A percentile compares a stretch with the other conserved stretches of the same genome.
Conservation (phyloP, 768 basidiomycete species). For the Myochromella boudieri region DNA sequence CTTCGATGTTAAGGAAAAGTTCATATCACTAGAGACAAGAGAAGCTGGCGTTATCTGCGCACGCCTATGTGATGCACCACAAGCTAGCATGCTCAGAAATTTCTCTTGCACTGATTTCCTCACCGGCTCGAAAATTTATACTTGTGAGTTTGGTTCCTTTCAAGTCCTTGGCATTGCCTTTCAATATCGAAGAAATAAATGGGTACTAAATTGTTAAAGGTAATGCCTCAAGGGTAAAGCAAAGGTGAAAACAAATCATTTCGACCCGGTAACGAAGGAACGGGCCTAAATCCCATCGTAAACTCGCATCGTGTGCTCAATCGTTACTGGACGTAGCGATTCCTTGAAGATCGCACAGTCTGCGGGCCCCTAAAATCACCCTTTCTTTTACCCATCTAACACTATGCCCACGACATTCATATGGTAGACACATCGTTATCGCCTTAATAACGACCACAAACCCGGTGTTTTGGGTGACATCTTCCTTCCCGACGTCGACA, state of each 20-base stretch:
- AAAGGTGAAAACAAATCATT: too few relatives aligned
- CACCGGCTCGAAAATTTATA: too few relatives aligned
- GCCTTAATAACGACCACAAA: background rate
- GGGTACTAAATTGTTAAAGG: background rate
- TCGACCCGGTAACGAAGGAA: too few relatives aligned
- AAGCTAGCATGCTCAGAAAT: background rate
- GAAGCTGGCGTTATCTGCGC: background rate
- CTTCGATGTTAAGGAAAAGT: background rate
- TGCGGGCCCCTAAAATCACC: background rate
- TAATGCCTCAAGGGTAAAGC: background rate
- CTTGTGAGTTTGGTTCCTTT: background rate
- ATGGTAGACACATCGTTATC: background rate
- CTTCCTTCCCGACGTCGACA: slow-evolving; percentile 4
- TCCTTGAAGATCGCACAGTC: background rate
- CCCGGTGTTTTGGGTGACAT: slow-evolving; percentile 1
- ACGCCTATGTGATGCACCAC: background rate
- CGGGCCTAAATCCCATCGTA: too few relatives aligned
- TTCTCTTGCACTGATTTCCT: background rate
- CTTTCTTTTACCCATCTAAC: background rate
- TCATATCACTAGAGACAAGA: background rate
- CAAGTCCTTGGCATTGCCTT: background rate
- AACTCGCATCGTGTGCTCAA: background rate
- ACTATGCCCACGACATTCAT: background rate
- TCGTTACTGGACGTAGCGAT: background rate
- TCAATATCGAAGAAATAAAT: background rate